Conservation (phyloP, 306 rosid genomes). For the Castanea sativa region DNA sequence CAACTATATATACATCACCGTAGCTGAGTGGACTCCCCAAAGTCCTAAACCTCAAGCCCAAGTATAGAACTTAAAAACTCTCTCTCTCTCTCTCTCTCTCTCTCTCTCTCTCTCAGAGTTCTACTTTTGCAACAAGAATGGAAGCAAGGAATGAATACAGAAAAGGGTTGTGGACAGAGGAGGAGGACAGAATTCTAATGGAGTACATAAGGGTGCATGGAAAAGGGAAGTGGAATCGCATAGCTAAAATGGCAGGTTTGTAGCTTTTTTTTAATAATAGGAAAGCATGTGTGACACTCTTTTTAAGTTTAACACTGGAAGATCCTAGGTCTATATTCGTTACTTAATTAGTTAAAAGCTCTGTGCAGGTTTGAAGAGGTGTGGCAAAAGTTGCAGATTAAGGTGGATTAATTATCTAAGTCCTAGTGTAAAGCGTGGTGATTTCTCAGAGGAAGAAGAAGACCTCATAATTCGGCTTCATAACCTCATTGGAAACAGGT, state of each 20-base stretch:
- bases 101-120: neutral
- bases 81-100: neutral
- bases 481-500: slow-evolving; percentile 63
- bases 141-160: slow-evolving; percentile 31
- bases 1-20: neutral
- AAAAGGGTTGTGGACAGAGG: slow-evolving; percentile 51
- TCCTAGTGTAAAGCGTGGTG: slow-evolving; percentile 53
- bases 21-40: neutral
- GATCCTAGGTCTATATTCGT: neutral
- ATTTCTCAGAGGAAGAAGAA: slow-evolving; percentile 56
- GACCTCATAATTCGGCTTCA: slow-evolving; percentile 68
- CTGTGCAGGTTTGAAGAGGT: slow-evolving; percentile 50
- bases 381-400: slow-evolving; percentile 63
- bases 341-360: neutral
- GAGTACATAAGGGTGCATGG: slow-evolving; percentile 46
- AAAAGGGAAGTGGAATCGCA: slow-evolving; percentile 62
- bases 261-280: neutral
- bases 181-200: slow-evolving; percentile 49
- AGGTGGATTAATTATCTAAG: slow-evolving; percentile 65
- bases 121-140: slow-evolving; percentile 16
- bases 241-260: slow-evolving; percentile 43
- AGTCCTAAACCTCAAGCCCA: neutral
- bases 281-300: neutral
- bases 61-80: neutral
- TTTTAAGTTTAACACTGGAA: too few relatives aligned